phyloP scores from a whole-genome alignment of 2,329 filamentous ascomycete species.

The Juglanconis juglandina region DNA sequence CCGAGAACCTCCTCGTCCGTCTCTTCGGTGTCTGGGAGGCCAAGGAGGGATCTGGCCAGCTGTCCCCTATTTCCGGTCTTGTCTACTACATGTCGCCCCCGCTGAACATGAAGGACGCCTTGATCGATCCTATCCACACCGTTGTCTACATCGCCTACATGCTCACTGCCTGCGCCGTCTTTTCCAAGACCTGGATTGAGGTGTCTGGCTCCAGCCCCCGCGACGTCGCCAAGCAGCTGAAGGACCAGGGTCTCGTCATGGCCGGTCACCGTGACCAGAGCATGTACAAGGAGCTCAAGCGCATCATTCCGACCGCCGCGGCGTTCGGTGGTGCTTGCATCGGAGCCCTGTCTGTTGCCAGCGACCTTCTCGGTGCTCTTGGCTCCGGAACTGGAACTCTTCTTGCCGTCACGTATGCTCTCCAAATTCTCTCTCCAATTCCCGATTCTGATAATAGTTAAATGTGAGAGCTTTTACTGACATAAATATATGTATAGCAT shows the following conservation, averaged over 20 bases:
- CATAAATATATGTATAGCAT: conserved; percentile 56
- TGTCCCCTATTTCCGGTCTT: conserved; percentile 87
- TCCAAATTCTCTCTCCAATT: background rate
- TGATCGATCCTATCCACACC: conserved; percentile 95
- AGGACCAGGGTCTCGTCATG: conserved; percentile 99
- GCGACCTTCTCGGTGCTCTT: conserved; percentile 91
- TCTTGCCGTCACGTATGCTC: conserved; percentile 91
- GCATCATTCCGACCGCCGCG: conserved; percentile 95
- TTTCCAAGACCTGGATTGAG: conserved; percentile 99
- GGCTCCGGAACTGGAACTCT: conserved; percentile 97
- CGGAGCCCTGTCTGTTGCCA: conserved; percentile 91
- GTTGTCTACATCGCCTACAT: conserved; percentile 95
- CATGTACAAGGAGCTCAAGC: conserved; percentile 99
- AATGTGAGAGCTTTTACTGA: conserved; percentile 33
- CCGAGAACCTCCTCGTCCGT: conserved; percentile 95
- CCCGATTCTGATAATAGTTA: background rate
- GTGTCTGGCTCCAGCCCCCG: conserved; percentile 96
- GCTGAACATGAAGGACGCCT: conserved; percentile 93
- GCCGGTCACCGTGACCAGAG: conserved; percentile 98
- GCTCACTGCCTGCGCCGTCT: conserved; percentile 88
- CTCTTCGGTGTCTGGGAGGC: conserved; percentile 98
- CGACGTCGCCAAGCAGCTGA: conserved; percentile 98
- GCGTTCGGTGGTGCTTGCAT: conserved; percentile 99
- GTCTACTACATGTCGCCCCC: conserved; percentile 99
- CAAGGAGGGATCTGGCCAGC: conserved; percentile 91